Evolutionary conservation across 495 filamentous ascomycete species (phyloP), one percentile per base, ranked within the genome.

Genomic region (Evansstolkia leycettana): DNA sequence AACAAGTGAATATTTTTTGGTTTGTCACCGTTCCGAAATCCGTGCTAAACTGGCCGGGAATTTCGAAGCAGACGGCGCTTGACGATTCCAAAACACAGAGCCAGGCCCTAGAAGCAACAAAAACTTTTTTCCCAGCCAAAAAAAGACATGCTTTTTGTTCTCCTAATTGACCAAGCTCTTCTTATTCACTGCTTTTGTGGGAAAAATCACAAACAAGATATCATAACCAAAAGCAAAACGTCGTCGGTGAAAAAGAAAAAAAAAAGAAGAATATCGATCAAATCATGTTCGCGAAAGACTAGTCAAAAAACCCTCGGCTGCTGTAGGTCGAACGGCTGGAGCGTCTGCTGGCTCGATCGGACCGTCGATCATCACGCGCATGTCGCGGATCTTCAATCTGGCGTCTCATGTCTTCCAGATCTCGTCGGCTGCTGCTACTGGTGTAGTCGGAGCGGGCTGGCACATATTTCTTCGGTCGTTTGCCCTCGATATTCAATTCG

Each of bases 261-360:
- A n/a, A 6, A n/a, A 33, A 31, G 13, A 15, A 19, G 10, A 18
- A 12, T 31, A 4, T 23, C 20, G 20, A 5, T 4, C 4, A 4
- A 23, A 23, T 5, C 20, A 23, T 9, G 20, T 23, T 23, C 9
- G n/a, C n/a, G n/a, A n/a, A n/a, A n/a, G n/a, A n/a, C n/a, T 9
- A 23, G 20, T 23, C 20, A 4, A 38, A 14, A 38, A 17, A 33
- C 19, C n/a, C 38, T 17, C 53, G 45, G 33, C 43, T 39, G 31
- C 53, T 51, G 36, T 62, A 65, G 38, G 38, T 50, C 7, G 64
- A 66, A 36, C 54, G 55, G 40, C 54, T 60, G 17, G 56, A 59
- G 23, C 57, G 55, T 30, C 55, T 57, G 44, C 48, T 60, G 15
- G 42, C 51, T 9, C 54, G 55, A n/a, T 67, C 64, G 5, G 58